Percentiles rank a stretch among this genome's conserved stretches.
phyloP scores from a whole-genome alignment of 306 rosid genomes.

The Fragaria iinumae region DNA sequence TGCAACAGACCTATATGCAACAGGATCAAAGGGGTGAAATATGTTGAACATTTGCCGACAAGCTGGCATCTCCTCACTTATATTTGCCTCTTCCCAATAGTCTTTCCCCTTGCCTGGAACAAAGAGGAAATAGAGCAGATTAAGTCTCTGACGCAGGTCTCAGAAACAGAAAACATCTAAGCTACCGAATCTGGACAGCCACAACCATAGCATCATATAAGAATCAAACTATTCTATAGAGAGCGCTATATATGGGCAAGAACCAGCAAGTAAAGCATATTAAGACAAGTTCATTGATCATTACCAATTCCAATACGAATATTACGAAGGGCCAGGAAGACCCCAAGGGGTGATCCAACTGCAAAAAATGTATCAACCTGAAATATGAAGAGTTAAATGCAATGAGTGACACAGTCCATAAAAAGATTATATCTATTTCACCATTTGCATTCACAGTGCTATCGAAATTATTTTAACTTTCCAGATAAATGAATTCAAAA shows the following conservation, averaged over 20 bases:
- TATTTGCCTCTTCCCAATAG: slow-evolving; percentile 86
- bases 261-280: slow-evolving; percentile 23
- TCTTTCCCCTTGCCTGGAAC: slow-evolving; percentile 78
- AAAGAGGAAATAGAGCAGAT: slow-evolving; percentile 18
- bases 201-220: not conserved
- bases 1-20: slow-evolving; percentile 79
- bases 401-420: slow-evolving; percentile 14
- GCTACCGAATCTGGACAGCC: not conserved
- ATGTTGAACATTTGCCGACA: slow-evolving; percentile 91
- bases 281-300: slow-evolving; percentile 14
- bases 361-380: slow-evolving; percentile 98
- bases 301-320: slow-evolving; percentile 88
- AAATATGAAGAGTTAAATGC: slow-evolving; percentile 24
- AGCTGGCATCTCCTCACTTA: slow-evolving; percentile 90
- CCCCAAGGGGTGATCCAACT: slow-evolving; percentile 99
- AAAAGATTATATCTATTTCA: not conserved
- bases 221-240: not conserved
- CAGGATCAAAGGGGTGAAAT: slow-evolving; percentile 98
- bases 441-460: not conserved
- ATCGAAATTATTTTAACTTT: not conserved
- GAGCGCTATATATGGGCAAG: not conserved
- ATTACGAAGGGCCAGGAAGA: slow-evolving; percentile 93
- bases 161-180: slow-evolving; percentile 15
- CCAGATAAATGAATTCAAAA: not conserved
- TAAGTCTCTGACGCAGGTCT: slow-evolving; percentile 13